These are phyloP conservation scores for Dillenia turbinata DNA, from an alignment of 164 flowering plant species.

Conservation along the genomic window DNA sequence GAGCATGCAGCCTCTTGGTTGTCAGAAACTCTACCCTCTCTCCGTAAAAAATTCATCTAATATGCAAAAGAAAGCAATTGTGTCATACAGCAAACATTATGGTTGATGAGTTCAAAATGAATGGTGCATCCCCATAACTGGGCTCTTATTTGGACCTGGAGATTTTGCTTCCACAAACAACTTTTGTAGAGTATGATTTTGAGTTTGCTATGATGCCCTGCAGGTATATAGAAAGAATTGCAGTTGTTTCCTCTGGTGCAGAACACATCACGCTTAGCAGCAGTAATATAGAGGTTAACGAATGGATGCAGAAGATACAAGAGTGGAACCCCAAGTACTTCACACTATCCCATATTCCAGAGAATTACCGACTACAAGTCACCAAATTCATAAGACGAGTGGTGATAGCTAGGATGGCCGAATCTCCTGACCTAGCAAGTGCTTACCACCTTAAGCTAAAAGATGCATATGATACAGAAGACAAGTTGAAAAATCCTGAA, in stretches of 20 bases:
- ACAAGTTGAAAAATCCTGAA: slow-evolving; percentile 49
- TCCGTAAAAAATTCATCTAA: too few species aligned
- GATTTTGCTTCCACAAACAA: background rate
- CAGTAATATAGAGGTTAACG: slow-evolving; percentile 39
- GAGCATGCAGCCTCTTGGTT: too few species aligned
- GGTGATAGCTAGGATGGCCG: slow-evolving; percentile 85
- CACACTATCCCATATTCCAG: slow-evolving; percentile 74
- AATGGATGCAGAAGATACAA: slow-evolving; percentile 92
- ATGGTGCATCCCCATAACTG: background rate
- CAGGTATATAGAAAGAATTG: slow-evolving; percentile 85
- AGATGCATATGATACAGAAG: slow-evolving; percentile 73
- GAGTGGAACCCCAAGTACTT: slow-evolving; percentile 76
- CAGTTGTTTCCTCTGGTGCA: slow-evolving; percentile 41
- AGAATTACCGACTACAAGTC: slow-evolving; percentile 46
- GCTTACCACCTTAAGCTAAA: slow-evolving; percentile 74
- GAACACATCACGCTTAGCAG: slow-evolving; percentile 21
- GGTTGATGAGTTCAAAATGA: too few species aligned
- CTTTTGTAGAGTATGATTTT: background rate
- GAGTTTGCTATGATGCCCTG: background rate
- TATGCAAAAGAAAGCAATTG: too few species aligned
- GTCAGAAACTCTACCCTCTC: too few species aligned
- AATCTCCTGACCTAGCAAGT: slow-evolving; percentile 75
- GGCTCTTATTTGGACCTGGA: background rate
- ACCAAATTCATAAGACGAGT: slow-evolving; percentile 76
- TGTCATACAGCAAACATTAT: too few species aligned